A percentile compares a stretch with the other conserved stretches of the same genome.
Conservation (phyloP, 495 filamentous ascomycete genomes). For the Annulohypoxylon maeteangense region DNA sequence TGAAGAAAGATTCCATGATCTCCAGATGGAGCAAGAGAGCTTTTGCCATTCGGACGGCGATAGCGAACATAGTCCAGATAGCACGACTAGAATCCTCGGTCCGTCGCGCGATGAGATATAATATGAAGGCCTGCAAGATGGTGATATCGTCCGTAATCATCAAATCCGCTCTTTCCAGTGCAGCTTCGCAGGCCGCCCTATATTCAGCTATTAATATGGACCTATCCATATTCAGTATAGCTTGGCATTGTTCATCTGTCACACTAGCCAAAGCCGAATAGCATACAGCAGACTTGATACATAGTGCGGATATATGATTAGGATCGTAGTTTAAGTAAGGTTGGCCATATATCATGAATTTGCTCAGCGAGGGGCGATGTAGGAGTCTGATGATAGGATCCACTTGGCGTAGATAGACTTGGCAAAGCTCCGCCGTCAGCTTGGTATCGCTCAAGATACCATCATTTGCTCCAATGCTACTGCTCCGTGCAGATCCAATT, state of each 20-base stretch:
- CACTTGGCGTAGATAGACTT: slow-evolving; percentile 33
- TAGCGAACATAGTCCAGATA: slow-evolving; percentile 30
- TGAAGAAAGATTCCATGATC: slow-evolving; percentile 20
- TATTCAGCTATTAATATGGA: neutral
- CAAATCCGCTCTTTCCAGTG: slow-evolving; percentile 22
- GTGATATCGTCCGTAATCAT: slow-evolving; percentile 30
- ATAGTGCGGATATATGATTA: slow-evolving; percentile 8
- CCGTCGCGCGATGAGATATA: slow-evolving; percentile 31
- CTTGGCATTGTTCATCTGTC: slow-evolving; percentile 30
- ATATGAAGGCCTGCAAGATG: slow-evolving; percentile 32
- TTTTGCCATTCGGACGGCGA: slow-evolving; percentile 33
- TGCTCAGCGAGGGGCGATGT: slow-evolving; percentile 30
- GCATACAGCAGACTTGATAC: slow-evolving; percentile 21
- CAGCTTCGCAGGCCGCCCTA: slow-evolving; percentile 24
- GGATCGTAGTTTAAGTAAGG: slow-evolving; percentile 18
- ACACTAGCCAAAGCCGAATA: slow-evolving; percentile 26
- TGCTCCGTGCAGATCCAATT: neutral
- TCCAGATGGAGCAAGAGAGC: slow-evolving; percentile 3
- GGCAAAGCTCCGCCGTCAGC: slow-evolving; percentile 20
- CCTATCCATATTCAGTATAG: neutral
- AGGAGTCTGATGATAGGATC: slow-evolving; percentile 33
- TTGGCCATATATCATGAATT: slow-evolving; percentile 20
- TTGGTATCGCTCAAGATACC: neutral
- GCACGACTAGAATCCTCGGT: slow-evolving; percentile 30
- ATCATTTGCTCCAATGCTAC: neutral